A percentile compares a stretch with the other conserved stretches of the same genome.
These are phyloP conservation scores for Macrocybe gigantea DNA, from an alignment of 768 basidiomycete species.

Conservation along the genomic window DNA sequence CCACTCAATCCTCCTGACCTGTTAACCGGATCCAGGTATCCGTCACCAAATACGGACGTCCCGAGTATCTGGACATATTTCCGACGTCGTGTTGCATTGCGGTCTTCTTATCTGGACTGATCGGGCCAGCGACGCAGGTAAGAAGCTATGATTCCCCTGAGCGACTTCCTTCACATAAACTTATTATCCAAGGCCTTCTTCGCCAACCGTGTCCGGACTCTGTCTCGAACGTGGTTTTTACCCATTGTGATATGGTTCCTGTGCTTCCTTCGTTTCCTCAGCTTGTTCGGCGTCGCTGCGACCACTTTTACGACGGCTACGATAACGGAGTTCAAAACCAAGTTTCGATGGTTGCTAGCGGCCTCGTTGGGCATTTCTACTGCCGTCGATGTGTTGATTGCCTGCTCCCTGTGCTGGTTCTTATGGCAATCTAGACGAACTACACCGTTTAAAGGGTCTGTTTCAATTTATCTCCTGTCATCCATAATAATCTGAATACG, in stretches of 20 bases:
- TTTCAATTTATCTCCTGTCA: background rate
- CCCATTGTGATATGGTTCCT: constrained; percentile 6
- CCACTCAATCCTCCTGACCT: background rate
- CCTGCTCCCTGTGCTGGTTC: constrained; percentile 3
- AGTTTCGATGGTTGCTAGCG: constrained; percentile 6
- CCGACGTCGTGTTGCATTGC: background rate
- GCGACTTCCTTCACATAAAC: background rate
- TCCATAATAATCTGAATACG: background rate
- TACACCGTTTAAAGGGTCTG: constrained; percentile 1
- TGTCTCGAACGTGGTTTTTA: constrained; percentile 1
- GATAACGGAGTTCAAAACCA: constrained; percentile 2
- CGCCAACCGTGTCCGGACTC: constrained; percentile 6
- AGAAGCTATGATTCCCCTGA: background rate
- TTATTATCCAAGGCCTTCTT: constrained; percentile 10
- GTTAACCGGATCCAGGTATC: constrained; percentile 1
- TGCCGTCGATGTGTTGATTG: constrained; percentile 7
- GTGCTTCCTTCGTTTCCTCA: constrained; percentile 2
- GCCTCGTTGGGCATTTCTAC: constrained; percentile 5
- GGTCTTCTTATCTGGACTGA: constrained; percentile 5
- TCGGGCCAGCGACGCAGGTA: constrained; percentile 6
- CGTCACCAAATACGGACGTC: constrained; percentile 7
- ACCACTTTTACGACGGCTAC: background rate
- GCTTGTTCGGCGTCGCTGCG: constrained; percentile 4
- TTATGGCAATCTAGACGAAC: constrained; percentile 3
- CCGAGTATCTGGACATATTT: background rate